A percentile compares a stretch with the other conserved stretches of the same genome.
These are phyloP conservation scores for Forsythia viridissima DNA, from an alignment of 257 asterid species.

Conservation along the genomic window DNA sequence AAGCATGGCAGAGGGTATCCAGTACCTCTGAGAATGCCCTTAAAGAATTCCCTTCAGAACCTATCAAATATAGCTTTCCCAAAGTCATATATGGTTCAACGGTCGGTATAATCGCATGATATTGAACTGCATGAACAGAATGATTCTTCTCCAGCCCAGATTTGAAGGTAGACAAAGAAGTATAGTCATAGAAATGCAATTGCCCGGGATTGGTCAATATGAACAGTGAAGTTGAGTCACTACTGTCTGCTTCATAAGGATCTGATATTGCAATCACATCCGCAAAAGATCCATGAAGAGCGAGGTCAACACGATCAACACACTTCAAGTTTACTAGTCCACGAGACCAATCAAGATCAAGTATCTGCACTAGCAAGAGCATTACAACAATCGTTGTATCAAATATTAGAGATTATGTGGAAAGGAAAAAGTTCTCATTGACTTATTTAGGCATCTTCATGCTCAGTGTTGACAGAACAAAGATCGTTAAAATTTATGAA, in stretches of 20 bases:
- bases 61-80: conserved; percentile 53
- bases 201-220: conserved; percentile 90
- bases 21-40: conserved; percentile 60
- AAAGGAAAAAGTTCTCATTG: background rate
- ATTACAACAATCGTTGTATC: background rate
- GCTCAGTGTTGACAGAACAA: background rate
- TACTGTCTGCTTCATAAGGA: conserved; percentile 46
- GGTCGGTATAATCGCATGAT: conserved; percentile 73
- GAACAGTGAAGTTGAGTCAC: conserved; percentile 53
- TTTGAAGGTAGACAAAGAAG: conserved; percentile 61
- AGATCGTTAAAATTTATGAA: background rate
- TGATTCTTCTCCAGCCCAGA: conserved; percentile 61
- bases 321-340: conserved; percentile 82
- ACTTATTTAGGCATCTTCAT: conserved; percentile 5
- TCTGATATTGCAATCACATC: conserved; percentile 60
- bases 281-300: conserved; percentile 84
- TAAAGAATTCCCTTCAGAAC: conserved; percentile 38
- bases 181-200: conserved; percentile 65
- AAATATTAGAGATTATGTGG: conserved; percentile 14
- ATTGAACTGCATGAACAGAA: conserved; percentile 46
- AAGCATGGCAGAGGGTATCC: conserved; percentile 26
- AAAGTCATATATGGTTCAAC: conserved; percentile 77
- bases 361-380: conserved; percentile 61
- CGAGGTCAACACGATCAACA: conserved; percentile 78
- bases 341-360: conserved; percentile 94